phyloP scores from a whole-genome alignment of 2,329 filamentous ascomycete species.

The Calonectria pteridis region DNA sequence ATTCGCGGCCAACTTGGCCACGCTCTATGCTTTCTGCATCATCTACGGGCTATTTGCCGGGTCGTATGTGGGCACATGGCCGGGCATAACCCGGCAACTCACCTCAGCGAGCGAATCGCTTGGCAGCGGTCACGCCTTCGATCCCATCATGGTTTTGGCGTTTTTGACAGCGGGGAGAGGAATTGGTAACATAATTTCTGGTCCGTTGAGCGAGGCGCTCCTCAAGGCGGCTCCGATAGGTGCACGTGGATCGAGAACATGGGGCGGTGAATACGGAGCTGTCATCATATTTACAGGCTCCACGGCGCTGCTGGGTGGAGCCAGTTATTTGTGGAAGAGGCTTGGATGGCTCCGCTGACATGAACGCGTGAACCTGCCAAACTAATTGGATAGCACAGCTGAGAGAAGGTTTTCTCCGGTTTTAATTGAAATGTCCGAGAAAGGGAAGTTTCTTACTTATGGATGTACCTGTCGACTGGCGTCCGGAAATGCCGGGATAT shows the following conservation, averaged over 20 bases:
- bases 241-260: conserved; percentile 58
- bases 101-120: conserved; percentile 23
- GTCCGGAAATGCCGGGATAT: not conserved
- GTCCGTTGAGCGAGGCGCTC: conserved; percentile 65
- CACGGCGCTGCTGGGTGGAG: conserved; percentile 34
- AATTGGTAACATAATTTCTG: conserved; percentile 68
- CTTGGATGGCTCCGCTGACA: conserved; percentile 55
- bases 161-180: conserved; percentile 68
- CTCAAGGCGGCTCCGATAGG: conserved; percentile 54
- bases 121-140: conserved; percentile 38
- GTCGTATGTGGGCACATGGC: conserved; percentile 70
- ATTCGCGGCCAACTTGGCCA: conserved; percentile 58
- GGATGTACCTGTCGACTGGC: not conserved
- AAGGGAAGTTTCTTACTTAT: not conserved
- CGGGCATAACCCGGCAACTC: conserved; percentile 60
- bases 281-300: conserved; percentile 68
- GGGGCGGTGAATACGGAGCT: conserved; percentile 54
- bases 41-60: conserved; percentile 73
- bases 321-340: conserved; percentile 33
- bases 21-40: conserved; percentile 70
- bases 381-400: not conserved
- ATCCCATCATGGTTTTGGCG: conserved; percentile 65
- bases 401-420: not conserved
- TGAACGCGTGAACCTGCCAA: not conserved
- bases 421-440: not conserved